These are phyloP conservation scores for Allium sativum DNA, from an alignment of 106 monocot species.

Conservation along the genomic window DNA sequence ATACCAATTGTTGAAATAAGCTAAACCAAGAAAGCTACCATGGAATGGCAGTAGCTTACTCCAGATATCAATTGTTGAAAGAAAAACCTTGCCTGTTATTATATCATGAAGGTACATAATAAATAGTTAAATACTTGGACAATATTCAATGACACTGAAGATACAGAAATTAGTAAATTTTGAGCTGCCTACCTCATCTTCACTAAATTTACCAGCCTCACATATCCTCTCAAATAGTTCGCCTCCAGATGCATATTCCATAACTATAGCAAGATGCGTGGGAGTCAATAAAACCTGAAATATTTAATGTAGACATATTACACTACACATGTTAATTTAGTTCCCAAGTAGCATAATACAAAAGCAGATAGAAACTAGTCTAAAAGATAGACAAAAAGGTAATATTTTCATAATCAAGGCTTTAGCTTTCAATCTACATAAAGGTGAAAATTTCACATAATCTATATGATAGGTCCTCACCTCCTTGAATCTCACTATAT, in stretches of 20 bases:
- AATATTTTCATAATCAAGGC: too few species aligned
- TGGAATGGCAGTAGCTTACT: conserved; percentile 82
- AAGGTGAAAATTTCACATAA: too few species aligned
- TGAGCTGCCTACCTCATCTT: conserved; percentile 53
- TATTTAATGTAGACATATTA: too few species aligned
- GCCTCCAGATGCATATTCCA: conserved; percentile 88
- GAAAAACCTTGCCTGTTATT: conserved; percentile 64
- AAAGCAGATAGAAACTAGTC: too few species aligned
- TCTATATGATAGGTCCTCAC: conserved; percentile 9
- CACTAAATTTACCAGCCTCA: conserved; percentile 70
- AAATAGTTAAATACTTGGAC: too few species aligned
- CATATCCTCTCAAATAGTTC: conserved; percentile 84
- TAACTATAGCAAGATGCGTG: conserved; percentile 71
- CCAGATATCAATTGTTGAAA: conserved; percentile 82
- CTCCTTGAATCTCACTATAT: conserved; percentile 58
- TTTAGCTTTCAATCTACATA: too few species aligned
- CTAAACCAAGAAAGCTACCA: conserved; percentile 24
- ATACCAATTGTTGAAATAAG: background rate
- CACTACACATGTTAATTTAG: too few species aligned
- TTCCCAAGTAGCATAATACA: too few species aligned
- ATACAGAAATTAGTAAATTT: background rate
- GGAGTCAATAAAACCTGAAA: conserved; percentile 69
- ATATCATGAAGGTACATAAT: background rate
- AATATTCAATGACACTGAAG: background rate
- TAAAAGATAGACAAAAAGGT: too few species aligned